Conservation (phyloP, 768 basidiomycete genomes). For the Coprinopsis sp. region DNA sequence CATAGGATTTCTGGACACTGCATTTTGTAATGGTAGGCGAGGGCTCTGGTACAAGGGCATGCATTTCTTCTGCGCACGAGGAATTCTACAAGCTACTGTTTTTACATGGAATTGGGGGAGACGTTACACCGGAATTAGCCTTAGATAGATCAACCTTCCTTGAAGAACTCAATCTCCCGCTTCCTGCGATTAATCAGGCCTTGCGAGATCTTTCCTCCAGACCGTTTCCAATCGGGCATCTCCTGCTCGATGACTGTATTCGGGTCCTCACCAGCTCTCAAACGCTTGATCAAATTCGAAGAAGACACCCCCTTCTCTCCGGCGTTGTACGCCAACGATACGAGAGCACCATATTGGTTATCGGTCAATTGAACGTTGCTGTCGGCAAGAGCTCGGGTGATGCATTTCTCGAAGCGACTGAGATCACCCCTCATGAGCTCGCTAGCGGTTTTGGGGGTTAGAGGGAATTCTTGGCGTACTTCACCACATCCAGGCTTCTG, state of each 20-base stretch:
- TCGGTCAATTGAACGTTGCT: conserved; percentile 23
- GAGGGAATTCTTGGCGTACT: conserved; percentile 29
- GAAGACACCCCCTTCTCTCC: conserved; percentile 21
- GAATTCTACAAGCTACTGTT: too few species aligned
- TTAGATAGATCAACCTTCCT: conserved; percentile 26
- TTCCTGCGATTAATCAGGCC: conserved; percentile 25
- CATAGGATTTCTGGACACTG: too few species aligned
- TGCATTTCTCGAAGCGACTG: conserved; percentile 18
- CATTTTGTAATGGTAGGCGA: too few species aligned
- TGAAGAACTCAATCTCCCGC: too few species aligned
- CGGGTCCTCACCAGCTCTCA: conserved; percentile 26
- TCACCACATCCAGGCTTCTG: conserved; percentile 25
- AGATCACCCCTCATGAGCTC: conserved; percentile 25
- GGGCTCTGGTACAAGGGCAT: too few species aligned
- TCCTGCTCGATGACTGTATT: conserved; percentile 29
- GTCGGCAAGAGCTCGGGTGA: conserved; percentile 19
- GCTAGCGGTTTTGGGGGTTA: conserved; percentile 25
- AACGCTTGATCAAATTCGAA: conserved; percentile 24
- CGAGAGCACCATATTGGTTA: conserved; percentile 31
- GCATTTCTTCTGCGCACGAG: too few species aligned
- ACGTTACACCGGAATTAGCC: conserved; percentile 22
- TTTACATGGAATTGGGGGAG: conserved; percentile 21
- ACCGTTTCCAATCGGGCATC: conserved; percentile 26
- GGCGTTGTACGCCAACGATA: conserved; percentile 27
- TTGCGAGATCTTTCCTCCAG: conserved; percentile 22